Evolutionary conservation across 768 basidiomycete species (phyloP).

Genomic region (Macrolepiota dolichaula): DNA sequence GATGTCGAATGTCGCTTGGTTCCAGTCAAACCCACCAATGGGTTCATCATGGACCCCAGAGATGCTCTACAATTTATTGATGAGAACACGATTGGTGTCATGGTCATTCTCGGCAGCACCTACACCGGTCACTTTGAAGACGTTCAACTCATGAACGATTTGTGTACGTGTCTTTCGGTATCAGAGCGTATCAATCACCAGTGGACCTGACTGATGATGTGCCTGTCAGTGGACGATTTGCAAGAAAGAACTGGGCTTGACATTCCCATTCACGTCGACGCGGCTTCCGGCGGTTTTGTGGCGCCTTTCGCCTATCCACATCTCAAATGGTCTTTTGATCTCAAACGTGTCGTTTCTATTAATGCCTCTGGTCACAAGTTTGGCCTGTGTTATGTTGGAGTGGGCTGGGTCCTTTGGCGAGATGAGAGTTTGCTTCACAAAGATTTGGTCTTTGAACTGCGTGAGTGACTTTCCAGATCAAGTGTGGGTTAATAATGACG

Average conservation of each 20-base stretch:
- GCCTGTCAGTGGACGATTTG: conserved; percentile 45
- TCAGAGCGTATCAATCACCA: neutral
- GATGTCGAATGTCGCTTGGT: conserved; percentile 57
- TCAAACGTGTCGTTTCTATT: conserved; percentile 52
- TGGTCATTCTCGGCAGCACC: conserved; percentile 48
- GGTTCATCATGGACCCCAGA: conserved; percentile 53
- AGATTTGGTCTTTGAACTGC: conserved; percentile 63
- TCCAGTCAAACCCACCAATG: conserved; percentile 39
- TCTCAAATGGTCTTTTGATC: conserved; percentile 55
- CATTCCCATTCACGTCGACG: conserved; percentile 69
- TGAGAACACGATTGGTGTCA: conserved; percentile 70
- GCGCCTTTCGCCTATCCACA: conserved; percentile 61
- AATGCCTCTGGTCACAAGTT: conserved; percentile 61
- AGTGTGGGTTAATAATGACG: neutral
- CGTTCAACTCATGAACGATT: conserved; percentile 51
- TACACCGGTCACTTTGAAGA: conserved; percentile 68
- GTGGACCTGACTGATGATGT: neutral
- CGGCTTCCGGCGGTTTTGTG: conserved; percentile 59
- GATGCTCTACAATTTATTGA: conserved; percentile 58
- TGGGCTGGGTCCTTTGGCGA: conserved; percentile 65
- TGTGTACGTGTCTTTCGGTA: conserved; percentile 25
- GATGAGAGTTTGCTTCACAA: conserved; percentile 56
- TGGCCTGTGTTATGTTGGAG: conserved; percentile 45
- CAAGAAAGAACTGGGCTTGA: conserved; percentile 51
- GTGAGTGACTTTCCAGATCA: conserved; percentile 25